Percentiles rank a stretch among this genome's conserved stretches.
Conservation (phyloP, 2,329 filamentous ascomycete species). For the Ophiostoma tasmaniense region DNA sequence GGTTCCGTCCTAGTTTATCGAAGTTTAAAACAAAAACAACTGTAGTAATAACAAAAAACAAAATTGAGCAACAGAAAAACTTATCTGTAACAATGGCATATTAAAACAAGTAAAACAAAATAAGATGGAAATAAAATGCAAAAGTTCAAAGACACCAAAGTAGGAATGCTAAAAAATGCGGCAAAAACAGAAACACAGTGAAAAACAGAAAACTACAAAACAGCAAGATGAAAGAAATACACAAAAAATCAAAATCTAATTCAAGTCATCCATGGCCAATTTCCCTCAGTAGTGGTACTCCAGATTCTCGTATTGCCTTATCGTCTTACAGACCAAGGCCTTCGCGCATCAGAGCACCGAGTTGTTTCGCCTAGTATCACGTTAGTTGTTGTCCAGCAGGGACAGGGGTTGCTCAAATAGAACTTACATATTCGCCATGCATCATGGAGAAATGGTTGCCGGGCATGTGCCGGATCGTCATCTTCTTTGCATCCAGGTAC, state of each 20-base stretch:
- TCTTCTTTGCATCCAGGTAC: constrained; percentile 52
- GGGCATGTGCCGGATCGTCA: constrained; percentile 57
- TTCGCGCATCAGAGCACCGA: constrained; percentile 30
- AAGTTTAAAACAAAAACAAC: not conserved
- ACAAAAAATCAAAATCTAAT: not conserved
- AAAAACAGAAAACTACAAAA: not conserved
- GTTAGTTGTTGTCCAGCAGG: constrained; percentile 19
- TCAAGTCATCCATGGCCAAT: not conserved
- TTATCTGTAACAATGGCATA: not conserved
- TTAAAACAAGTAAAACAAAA: not conserved
- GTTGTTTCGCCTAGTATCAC: constrained; percentile 29
- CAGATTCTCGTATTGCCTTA: not conserved
- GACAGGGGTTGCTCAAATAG: not conserved
- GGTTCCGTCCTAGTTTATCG: not conserved
- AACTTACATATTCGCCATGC: constrained; percentile 41
- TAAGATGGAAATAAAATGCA: not conserved
- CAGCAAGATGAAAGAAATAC: not conserved
- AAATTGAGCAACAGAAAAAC: not conserved
- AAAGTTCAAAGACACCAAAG: not conserved
- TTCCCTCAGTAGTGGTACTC: not conserved
- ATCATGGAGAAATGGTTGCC: constrained; percentile 74
- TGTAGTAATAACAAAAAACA: not conserved
- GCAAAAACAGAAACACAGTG: not conserved
- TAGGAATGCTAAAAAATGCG: too few species aligned
- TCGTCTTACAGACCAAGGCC: constrained; percentile 24